Evolutionary conservation across 2,329 filamentous ascomycete genomes (phyloP).

Genomic region (Rhinocladiella similis): DNA sequence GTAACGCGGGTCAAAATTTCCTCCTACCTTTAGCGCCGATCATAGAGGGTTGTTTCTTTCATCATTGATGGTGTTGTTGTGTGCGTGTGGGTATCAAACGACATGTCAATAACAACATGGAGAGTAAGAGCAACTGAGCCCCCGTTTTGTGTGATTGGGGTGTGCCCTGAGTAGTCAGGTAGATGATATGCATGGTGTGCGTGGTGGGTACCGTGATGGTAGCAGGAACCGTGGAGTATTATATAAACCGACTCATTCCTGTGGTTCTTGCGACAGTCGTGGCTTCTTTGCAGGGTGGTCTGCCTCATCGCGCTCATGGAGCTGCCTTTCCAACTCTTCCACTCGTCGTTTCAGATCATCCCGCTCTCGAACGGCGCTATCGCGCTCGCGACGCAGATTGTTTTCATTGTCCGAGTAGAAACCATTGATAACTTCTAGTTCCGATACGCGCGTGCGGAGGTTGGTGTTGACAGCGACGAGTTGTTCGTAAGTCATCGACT

Average conservation of each 20-base stretch:
- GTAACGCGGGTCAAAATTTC: background rate
- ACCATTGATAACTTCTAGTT: constrained; percentile 89
- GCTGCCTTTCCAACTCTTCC: constrained; percentile 69
- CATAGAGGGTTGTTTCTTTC: background rate
- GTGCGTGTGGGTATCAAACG: background rate
- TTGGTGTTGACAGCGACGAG: constrained; percentile 77
- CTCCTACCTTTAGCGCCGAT: background rate
- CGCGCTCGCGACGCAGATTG: constrained; percentile 63
- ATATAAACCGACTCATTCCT: constrained; percentile 3
- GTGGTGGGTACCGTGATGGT: background rate
- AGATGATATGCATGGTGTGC: too few species aligned
- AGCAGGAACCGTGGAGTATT: background rate
- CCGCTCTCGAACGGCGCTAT: constrained; percentile 76
- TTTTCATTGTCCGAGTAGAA: constrained; percentile 55
- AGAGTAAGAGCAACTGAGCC: background rate
- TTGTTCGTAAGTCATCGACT: constrained; percentile 72
- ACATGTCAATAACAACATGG: background rate
- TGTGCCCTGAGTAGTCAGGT: too few species aligned
- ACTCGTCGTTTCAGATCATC: constrained; percentile 78
- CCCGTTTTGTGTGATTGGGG: background rate
- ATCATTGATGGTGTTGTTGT: background rate
- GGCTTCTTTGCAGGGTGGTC: constrained; percentile 25
- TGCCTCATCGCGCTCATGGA: constrained; percentile 35
- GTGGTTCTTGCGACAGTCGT: constrained; percentile 20
- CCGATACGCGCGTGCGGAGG: constrained; percentile 91